Base-by-base conservation (phyloP, 805 yeast species). In the Ogataea paraovalis region DNA sequence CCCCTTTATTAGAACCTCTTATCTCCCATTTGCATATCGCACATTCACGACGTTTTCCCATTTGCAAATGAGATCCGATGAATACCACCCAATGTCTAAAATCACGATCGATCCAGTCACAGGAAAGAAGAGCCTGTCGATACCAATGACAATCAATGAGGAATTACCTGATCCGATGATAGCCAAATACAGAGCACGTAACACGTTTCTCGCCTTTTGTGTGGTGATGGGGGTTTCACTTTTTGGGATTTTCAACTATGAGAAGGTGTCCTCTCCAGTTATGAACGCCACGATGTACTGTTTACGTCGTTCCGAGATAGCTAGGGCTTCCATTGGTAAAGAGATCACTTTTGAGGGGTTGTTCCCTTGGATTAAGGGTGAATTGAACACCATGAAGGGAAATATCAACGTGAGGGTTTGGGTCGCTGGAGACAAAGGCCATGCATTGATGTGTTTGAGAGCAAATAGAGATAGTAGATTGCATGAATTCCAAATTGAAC, bases 311-410 rank as follows among this genome's bases (percentile, higher is more conserved):
- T 84, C 92, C 1, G 73, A 76, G 9, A 52, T 68, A 39, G 90
- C 90, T 10, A 73, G 80, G 46, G 79, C 77, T 21, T 60, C 69
- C 2, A 69, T 92, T 41, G 98, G 98, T 18, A 79, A 77, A 41
- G 82, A 86, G 58, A 86, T 92, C 53, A 81, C 81, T 34, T 89
- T 84, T 61, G 77, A 80, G 25, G 80, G 83, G 23, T 68, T 85
- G 32, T 78, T 83, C 71, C 98, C 99, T 4, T 94, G 97, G 97
- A 82, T 92, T 49, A 69, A 75, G 48, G 99, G 99, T 12, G 79
- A 81, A 40, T 71, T 94, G 53, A 89, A 91, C 57, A 88, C 94
- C 25, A 89, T 88, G 51, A 75, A 80, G 51, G 97, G 97, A 22
- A 72, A 77, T 18, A 85, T 94, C 37, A 85, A 92, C 63, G 79